Conservation (phyloP, 345 rosid species). For the Salix viminalis region DNA sequence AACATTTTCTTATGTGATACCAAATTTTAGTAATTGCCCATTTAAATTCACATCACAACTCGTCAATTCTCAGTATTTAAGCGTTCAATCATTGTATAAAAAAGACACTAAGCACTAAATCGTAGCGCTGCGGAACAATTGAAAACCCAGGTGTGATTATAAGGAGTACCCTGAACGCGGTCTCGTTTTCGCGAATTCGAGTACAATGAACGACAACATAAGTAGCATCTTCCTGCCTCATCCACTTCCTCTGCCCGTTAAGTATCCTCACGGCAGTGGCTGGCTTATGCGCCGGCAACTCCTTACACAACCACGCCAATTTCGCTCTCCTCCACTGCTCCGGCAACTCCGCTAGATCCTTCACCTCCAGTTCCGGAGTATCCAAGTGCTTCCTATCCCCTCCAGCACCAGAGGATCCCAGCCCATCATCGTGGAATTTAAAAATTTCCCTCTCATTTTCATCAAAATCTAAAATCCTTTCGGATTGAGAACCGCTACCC, state of each 20-base stretch:
- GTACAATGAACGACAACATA: conserved; percentile 63
- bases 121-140: background rate
- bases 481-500: conserved; percentile 9
- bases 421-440: conserved; percentile 9
- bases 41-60: background rate
- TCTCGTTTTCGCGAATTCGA: conserved; percentile 79
- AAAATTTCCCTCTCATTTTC: conserved; percentile 3
- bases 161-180: conserved; percentile 56
- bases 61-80: background rate
- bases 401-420: conserved; percentile 18
- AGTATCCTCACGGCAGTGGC: conserved; percentile 63
- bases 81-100: background rate
- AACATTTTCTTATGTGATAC: background rate
- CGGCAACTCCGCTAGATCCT: conserved; percentile 63
- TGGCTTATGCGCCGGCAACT: conserved; percentile 65
- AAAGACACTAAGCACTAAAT: background rate
- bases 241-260: conserved; percentile 82
- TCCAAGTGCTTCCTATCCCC: conserved; percentile 37
- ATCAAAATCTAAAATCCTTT: conserved; percentile 20
- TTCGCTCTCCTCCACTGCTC: conserved; percentile 85
- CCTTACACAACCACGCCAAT: conserved; percentile 90
- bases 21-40: background rate
- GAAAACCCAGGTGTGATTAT: background rate
- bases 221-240: conserved; percentile 77
- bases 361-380: conserved; percentile 50